Evolutionary conservation across 345 rosid genomes (phyloP), one percentile per base, ranked within the genome.

Genomic region (Eucalyptus polybractea): DNA sequence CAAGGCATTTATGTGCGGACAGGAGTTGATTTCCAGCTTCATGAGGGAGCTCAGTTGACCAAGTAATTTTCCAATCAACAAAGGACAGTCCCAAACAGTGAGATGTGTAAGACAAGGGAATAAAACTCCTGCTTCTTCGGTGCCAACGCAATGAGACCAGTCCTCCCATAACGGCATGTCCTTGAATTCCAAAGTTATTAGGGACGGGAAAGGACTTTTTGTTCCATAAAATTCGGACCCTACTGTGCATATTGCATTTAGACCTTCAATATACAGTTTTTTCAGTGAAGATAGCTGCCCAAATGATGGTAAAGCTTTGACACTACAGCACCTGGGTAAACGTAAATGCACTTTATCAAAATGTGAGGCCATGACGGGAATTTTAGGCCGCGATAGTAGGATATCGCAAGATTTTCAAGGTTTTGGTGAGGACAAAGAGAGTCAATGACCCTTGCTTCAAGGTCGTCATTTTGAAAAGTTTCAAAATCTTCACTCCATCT

Each of bases 401-500:
- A 53, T 53, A 53, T 53, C 19, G 1, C 3, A 2, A 53, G 24
- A 17, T 4, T 0, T 17, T 7, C 3, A 3, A 53, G 25, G 58
- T 53, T 53, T 17, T 17, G 25, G 1, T 53, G 58, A 53, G 58
- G 58, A 24, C 1, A 1, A 53, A 53, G 58, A 17, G 0, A 19
- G 10, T 53, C 1, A 1, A 53, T 24, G 58, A 53, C 58, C 24
- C 19, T 0, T 53, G 1, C 5, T 53, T 53, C 58, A 53, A 19
- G 10, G 1, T 53, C 58, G 7, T 0, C 1, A 53, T 53, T 53
- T 1, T 2, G 7, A 24, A n/a, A 19, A 53, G 0, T 53, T 53
- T 17, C 24, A 19, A 53, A 53, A 19, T 53, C 4, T 17, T 0
- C 3, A 3, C 25, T 3, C 58, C 58, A 53, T 7, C 19, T 24